A percentile compares a stretch with the other conserved stretches of the same genome.
Evolutionary conservation across 257 asterid species (phyloP).

Genomic region (Nemophila menziesii): DNA sequence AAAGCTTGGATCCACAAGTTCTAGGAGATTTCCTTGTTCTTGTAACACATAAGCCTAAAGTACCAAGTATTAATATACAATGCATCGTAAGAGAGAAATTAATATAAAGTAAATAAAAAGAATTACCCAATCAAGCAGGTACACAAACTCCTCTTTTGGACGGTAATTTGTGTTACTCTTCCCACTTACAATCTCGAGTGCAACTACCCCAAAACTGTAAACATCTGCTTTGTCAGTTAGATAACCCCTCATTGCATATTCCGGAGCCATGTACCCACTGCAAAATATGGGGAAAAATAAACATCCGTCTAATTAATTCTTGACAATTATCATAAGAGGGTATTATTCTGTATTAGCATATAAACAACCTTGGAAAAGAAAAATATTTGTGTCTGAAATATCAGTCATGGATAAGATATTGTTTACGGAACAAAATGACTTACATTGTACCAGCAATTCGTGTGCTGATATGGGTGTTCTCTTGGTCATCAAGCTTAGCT

Average conservation of each 20-base stretch:
- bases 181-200: constrained; percentile 1
- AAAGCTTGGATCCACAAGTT: constrained; percentile 68
- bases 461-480: constrained; percentile 13
- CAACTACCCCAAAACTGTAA: constrained; percentile 7
- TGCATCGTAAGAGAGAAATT: neutral
- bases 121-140: constrained; percentile 4
- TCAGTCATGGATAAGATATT: neutral
- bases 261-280: constrained; percentile 7
- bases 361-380: too few species aligned
- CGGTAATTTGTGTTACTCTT: neutral
- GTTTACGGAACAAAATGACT: neutral
- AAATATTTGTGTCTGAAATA: neutral
- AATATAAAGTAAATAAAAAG: neutral
- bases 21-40: constrained; percentile 80
- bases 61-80: too few species aligned
- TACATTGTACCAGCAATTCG: constrained; percentile 12
- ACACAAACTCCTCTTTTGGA: neutral
- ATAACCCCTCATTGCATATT: constrained; percentile 5
- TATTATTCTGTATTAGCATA: too few species aligned
- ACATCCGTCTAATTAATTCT: neutral
- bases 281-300: neutral
- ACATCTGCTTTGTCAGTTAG: constrained; percentile 1
- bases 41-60: constrained; percentile 70
- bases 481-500: constrained; percentile 14
- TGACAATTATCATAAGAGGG: neutral